phyloP scores from a whole-genome alignment of 2,329 filamentous ascomycete genomes.

The Colletotrichum sp. region DNA sequence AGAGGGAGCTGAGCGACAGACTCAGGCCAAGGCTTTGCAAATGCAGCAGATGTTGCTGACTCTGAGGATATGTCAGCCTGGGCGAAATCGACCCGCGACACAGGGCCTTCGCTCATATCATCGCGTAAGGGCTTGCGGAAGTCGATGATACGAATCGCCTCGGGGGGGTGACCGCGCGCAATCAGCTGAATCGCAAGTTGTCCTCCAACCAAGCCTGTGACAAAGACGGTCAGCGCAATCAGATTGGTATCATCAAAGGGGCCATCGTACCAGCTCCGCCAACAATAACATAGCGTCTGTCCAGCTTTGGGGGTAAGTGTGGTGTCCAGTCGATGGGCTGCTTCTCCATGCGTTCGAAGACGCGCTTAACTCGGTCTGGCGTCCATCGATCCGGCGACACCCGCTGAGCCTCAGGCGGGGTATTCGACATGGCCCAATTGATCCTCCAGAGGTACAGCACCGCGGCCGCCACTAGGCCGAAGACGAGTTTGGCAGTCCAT shows the following conservation, averaged over 20 bases:
- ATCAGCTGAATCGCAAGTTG: conserved; percentile 60
- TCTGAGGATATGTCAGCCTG: conserved; percentile 56
- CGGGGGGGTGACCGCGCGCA: conserved; percentile 53
- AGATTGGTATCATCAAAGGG: not conserved
- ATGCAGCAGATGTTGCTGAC: conserved; percentile 47
- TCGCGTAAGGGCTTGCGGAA: conserved; percentile 46
- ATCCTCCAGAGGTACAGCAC: conserved; percentile 40
- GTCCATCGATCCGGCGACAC: conserved; percentile 40
- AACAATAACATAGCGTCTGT: conserved; percentile 49
- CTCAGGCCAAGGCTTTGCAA: conserved; percentile 50
- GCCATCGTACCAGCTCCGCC: conserved; percentile 48
- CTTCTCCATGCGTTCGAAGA: conserved; percentile 38
- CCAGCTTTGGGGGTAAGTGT: conserved; percentile 42
- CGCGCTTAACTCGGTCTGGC: conserved; percentile 35
- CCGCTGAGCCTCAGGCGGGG: conserved; percentile 39
- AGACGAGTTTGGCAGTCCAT: not conserved
- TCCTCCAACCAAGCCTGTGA: conserved; percentile 57
- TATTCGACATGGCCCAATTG: conserved; percentile 39
- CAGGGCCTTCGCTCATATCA: conserved; percentile 42
- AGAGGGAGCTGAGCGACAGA: conserved; percentile 48
- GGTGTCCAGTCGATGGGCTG: conserved; percentile 41
- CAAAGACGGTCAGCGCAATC: not conserved
- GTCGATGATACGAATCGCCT: conserved; percentile 60
- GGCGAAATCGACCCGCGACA: conserved; percentile 44
- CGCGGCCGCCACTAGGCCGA: conserved; percentile 10